These are phyloP conservation scores for Gossypium davidsonii DNA, from an alignment of 441 rosid species.

Conservation along the genomic window DNA sequence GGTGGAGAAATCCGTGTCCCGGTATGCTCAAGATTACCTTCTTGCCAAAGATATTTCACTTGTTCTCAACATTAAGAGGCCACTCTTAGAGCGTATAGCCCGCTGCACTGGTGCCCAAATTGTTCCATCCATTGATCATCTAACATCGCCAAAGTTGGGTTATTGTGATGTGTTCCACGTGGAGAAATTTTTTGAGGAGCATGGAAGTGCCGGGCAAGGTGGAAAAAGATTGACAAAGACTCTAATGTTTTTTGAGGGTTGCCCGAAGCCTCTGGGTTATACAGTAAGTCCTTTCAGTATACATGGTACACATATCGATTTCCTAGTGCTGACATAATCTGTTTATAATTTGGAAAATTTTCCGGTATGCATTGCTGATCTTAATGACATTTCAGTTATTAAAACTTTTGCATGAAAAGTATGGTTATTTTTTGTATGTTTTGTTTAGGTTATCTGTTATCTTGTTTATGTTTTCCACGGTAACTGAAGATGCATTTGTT, in stretches of 20 bases:
- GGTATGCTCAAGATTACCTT: conserved; percentile 70
- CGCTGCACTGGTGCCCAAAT: conserved; percentile 79
- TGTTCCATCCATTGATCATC: conserved; percentile 66
- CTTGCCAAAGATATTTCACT: conserved; percentile 75
- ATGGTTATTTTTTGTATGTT: not conserved
- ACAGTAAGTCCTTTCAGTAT: conserved; percentile 50
- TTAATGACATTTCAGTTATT: not conserved
- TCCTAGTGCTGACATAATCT: not conserved
- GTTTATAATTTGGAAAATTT: conserved; percentile 4
- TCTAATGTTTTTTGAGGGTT: conserved; percentile 68
- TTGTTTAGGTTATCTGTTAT: not conserved
- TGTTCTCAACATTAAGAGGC: conserved; percentile 61
- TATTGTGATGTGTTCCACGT: conserved; percentile 60
- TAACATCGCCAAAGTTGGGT: conserved; percentile 59
- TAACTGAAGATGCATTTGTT: not conserved
- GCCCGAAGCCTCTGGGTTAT: conserved; percentile 75
- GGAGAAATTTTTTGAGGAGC: conserved; percentile 57
- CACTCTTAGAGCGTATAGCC: conserved; percentile 65
- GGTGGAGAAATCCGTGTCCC: conserved; percentile 76
- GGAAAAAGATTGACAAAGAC: conserved; percentile 63
- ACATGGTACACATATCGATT: not conserved
- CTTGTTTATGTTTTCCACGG: not conserved
- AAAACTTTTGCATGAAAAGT: not conserved
- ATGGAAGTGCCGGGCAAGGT: conserved; percentile 46
- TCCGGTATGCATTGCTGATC: not conserved